phyloP scores from a whole-genome alignment of 148 eudicot genomes.

The Salicornia ramosissima region DNA sequence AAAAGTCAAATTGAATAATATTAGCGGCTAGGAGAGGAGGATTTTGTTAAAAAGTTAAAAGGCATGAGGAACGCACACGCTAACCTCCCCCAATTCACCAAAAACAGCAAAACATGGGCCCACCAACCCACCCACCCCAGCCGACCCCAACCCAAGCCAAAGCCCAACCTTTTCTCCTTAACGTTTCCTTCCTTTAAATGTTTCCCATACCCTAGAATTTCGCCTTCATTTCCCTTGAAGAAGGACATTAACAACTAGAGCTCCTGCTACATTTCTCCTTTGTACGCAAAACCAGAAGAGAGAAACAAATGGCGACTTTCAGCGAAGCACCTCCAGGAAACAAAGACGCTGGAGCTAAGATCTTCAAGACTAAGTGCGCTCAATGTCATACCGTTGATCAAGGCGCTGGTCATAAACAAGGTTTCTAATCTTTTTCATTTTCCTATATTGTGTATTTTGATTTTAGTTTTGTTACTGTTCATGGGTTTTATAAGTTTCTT shows the following conservation, averaged over 20 bases:
- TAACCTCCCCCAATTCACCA: background rate
- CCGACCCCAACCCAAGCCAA: background rate
- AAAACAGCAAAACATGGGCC: conserved; percentile 1
- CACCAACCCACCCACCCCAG: no score
- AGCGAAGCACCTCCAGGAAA: conserved; percentile 32
- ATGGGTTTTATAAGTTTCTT: background rate
- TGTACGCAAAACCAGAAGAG: background rate
- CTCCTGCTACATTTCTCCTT: background rate
- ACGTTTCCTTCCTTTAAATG: conserved; percentile 13
- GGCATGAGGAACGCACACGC: conserved; percentile 11
- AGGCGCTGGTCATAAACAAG: conserved; percentile 37
- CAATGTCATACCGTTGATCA: conserved; percentile 33
- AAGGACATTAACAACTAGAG: no score
- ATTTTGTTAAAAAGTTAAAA: conserved; percentile 3
- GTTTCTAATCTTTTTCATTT: background rate
- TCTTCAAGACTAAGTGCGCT: conserved; percentile 36
- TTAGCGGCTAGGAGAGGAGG: background rate
- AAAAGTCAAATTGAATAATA: background rate
- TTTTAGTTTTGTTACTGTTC: background rate
- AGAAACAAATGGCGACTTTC: conserved; percentile 27
- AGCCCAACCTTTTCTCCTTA: conserved; percentile 5
- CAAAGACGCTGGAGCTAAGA: conserved; percentile 28
- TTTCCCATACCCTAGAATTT: background rate
- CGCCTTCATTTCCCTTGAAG: background rate
- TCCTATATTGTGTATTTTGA: background rate